phyloP scores from a whole-genome alignment of 179 eudicot genomes.

The Silene vulgaris region DNA sequence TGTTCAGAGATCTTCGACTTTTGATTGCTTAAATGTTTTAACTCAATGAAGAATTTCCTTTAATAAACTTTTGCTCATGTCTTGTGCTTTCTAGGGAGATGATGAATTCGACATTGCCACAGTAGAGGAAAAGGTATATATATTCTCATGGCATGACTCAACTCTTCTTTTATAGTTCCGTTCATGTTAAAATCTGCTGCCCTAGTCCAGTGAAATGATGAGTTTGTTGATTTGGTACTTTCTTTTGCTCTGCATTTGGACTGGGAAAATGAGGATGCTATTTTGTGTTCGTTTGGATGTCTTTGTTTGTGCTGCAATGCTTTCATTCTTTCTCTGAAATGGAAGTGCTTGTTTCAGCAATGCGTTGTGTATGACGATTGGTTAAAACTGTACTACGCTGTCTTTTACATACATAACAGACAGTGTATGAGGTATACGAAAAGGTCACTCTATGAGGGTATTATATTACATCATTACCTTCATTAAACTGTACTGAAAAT shows the following conservation, averaged over 20 bases:
- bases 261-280: background rate
- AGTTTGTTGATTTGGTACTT: conserved; percentile 3
- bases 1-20: background rate
- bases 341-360: background rate
- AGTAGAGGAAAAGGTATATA: conserved; percentile 65
- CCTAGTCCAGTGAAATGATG: background rate
- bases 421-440: background rate
- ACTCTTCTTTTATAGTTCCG: background rate
- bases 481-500: background rate
- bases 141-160: background rate
- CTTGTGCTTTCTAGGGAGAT: conserved; percentile 59
- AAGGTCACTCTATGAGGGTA: background rate
- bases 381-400: background rate
- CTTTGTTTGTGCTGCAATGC: background rate
- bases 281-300: background rate
- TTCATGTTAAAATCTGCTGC: background rate
- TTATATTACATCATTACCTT: background rate
- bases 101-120: conserved; percentile 62
- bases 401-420: background rate
- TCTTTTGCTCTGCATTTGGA: background rate
- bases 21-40: conserved; percentile 2
- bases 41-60: background rate
- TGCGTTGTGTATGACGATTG: background rate
- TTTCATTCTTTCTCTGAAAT: background rate
- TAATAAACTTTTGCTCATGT: conserved; percentile 20